A percentile compares a stretch with the other conserved stretches of the same genome.
These are phyloP conservation scores for Prunus salicina DNA, from an alignment of 306 rosid genomes.

Conservation along the genomic window DNA sequence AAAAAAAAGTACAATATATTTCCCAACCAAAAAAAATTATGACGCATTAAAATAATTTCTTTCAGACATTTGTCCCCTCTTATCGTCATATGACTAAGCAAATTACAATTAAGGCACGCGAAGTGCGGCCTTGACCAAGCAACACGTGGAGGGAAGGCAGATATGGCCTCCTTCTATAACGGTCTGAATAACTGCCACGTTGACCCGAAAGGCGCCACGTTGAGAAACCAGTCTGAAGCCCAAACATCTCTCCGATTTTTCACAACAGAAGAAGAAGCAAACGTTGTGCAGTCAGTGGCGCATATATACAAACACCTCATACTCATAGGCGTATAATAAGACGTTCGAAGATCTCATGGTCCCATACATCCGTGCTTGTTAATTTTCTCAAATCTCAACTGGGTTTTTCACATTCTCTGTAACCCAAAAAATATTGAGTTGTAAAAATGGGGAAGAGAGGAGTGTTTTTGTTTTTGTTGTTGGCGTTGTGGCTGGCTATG, in stretches of 20 bases:
- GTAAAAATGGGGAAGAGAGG: constrained; percentile 26
- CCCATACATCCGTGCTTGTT: too few species aligned
- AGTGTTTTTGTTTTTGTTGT: constrained; percentile 1
- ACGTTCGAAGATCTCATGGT: not conserved
- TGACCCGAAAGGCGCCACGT: constrained; percentile 37
- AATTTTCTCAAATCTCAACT: not conserved
- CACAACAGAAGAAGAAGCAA: not conserved
- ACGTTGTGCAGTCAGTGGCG: not conserved
- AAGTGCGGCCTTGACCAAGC: not conserved
- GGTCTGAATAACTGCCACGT: constrained; percentile 43
- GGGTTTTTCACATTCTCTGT: not conserved
- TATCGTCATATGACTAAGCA: not conserved
- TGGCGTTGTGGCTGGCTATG: constrained; percentile 25
- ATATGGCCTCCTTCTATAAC: not conserved
- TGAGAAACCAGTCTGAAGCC: constrained; percentile 4
- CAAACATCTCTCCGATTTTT: constrained; percentile 11
- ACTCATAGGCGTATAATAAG: not conserved
- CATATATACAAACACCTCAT: not conserved
- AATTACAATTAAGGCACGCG: not conserved
- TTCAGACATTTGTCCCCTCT: too few species aligned
- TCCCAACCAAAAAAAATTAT: too few species aligned
- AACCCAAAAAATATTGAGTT: not conserved
- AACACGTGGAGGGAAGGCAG: constrained; percentile 44
- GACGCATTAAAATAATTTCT: too few species aligned
- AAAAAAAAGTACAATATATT: too few species aligned